phyloP scores from a whole-genome alignment of 192 early-diverging fungal species.

The Backusella morwellensis region DNA sequence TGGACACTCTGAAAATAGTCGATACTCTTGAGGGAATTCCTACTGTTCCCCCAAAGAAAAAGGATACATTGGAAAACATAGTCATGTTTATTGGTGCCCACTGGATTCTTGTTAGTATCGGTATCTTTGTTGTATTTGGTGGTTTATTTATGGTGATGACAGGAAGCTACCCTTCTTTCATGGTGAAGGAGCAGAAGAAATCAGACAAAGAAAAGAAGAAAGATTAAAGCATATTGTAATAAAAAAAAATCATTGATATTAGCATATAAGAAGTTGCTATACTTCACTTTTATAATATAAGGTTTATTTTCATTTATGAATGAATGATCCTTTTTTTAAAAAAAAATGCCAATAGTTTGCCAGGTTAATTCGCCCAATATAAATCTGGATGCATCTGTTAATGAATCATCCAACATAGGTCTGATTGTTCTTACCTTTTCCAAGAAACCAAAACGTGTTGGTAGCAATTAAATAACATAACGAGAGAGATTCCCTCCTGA shows the following conservation, averaged over 20 bases:
- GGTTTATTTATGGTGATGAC: neutral
- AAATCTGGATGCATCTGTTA: constrained; percentile 21
- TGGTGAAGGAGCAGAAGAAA: neutral
- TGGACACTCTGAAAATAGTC: neutral
- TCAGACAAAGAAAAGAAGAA: neutral
- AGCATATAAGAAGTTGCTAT: neutral
- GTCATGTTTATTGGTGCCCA: neutral
- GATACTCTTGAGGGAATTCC: neutral
- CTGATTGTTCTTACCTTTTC: no score
- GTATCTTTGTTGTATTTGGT: neutral
- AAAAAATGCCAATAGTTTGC: no score
- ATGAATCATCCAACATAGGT: neutral
- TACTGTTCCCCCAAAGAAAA: neutral
- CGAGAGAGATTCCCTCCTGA: no score
- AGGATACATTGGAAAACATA: neutral
- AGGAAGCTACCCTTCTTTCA: neutral
- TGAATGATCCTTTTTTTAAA: no score
- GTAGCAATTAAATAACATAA: no score
- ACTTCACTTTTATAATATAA: neutral
- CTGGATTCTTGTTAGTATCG: neutral
- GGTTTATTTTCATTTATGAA: neutral
- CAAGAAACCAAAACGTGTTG: no score
- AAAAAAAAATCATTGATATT: neutral
- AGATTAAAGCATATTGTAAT: neutral
- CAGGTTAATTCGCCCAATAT: no score